These are phyloP conservation scores for Quercus engelmannii DNA, from an alignment of 306 rosid species.

Conservation along the genomic window DNA sequence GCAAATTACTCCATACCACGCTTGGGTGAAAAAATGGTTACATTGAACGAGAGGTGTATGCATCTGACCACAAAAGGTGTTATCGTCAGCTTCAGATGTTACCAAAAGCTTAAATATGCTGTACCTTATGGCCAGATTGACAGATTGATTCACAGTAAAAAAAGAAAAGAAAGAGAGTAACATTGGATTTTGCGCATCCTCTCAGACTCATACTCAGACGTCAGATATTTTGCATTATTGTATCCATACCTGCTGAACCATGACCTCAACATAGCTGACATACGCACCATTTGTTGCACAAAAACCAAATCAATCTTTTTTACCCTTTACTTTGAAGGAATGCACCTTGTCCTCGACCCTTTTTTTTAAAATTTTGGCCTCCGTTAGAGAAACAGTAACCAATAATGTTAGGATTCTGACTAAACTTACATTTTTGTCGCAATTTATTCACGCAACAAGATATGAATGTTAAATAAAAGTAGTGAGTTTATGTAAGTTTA, in stretches of 20 bases:
- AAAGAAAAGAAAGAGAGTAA: not conserved
- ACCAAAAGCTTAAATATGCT: not conserved
- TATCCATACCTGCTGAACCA: not conserved
- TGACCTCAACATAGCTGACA: not conserved
- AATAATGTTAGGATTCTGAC: too few relatives aligned
- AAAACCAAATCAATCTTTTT: not conserved
- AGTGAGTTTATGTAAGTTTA: rapidly evolving
- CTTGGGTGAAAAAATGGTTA: too few relatives aligned
- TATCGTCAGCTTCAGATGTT: too few relatives aligned
- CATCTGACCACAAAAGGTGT: too few relatives aligned
- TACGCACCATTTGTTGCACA: not conserved
- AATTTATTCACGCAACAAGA: too few relatives aligned
- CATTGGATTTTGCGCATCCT: not conserved
- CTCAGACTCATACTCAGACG: not conserved
- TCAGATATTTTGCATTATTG: not conserved
- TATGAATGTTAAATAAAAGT: too few relatives aligned
- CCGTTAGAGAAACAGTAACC: not conserved
- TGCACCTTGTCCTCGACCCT: not conserved
- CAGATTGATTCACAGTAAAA: not conserved
- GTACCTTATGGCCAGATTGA: not conserved
- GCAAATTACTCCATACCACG: too few relatives aligned
- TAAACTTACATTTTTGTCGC: too few relatives aligned
- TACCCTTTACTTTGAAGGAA: not conserved
- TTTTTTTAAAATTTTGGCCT: not conserved
- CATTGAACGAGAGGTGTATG: too few relatives aligned